Evolutionary conservation across 176 grass and related monocot species (phyloP).

Genomic region (Phyllostachys edulis): DNA sequence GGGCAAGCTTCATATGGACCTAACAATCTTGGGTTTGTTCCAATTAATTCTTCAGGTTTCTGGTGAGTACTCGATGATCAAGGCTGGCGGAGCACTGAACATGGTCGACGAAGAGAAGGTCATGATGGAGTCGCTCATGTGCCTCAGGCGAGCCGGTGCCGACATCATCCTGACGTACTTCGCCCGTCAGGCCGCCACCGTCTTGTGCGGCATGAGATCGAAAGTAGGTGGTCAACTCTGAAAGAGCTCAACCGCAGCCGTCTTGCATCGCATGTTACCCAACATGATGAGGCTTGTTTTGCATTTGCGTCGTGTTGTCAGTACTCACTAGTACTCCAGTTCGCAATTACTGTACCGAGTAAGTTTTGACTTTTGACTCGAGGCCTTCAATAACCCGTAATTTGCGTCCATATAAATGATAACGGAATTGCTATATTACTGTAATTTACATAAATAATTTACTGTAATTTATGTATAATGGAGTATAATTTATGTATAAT

Average conservation of each 20-base stretch:
- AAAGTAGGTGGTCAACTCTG: slow-evolving; percentile 34
- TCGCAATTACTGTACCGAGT: not conserved
- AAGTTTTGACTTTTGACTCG: not conserved
- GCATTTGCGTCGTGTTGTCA: not conserved
- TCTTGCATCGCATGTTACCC: not conserved
- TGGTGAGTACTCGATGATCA: slow-evolving; percentile 99
- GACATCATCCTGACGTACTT: slow-evolving; percentile 94
- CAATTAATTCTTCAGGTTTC: slow-evolving; percentile 59
- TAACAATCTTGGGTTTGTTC: not conserved
- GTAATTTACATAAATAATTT: no score
- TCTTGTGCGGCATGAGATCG: slow-evolving; percentile 60
- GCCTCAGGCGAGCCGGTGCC: slow-evolving; percentile 73
- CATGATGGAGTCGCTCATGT: slow-evolving; percentile 98
- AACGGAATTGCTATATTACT: no score
- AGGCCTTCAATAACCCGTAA: not conserved
- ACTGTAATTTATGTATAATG: no score
- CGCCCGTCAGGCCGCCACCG: slow-evolving; percentile 77
- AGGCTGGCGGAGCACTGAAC: slow-evolving; percentile 65
- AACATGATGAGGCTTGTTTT: not conserved
- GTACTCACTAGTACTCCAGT: not conserved
- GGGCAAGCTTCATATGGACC: not conserved
- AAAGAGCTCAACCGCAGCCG: not conserved
- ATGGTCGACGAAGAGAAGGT: slow-evolving; percentile 97
- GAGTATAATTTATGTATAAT: no score
- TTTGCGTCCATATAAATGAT: not conserved